Evolutionary conservation across 192 early-diverging fungal species (phyloP).

Genomic region (Gamsiella multidivaricata): DNA sequence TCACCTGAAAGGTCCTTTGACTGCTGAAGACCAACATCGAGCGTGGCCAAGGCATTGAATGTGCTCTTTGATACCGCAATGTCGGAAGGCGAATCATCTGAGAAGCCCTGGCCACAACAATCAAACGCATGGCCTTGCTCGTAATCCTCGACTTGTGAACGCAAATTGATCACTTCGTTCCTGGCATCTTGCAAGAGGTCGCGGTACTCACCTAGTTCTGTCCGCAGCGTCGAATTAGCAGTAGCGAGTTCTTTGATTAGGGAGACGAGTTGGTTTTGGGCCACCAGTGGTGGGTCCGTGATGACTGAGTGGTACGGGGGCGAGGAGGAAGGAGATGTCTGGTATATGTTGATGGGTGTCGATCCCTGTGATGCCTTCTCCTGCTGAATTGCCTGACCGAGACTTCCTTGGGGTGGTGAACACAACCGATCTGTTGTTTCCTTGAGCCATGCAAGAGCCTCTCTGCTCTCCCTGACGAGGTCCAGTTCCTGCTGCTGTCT

Average conservation of each 20-base stretch:
- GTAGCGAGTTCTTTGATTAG: slow-evolving; percentile 68
- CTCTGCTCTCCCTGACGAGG: slow-evolving; percentile 44
- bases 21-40: neutral
- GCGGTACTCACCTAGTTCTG: slow-evolving; percentile 58
- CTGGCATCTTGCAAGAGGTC: slow-evolving; percentile 59
- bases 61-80: slow-evolving; percentile 1
- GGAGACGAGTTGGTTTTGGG: slow-evolving; percentile 58
- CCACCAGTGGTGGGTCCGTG: slow-evolving; percentile 41
- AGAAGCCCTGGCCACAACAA: slow-evolving; percentile 20
- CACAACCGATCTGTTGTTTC: slow-evolving; percentile 41
- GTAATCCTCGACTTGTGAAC: slow-evolving; percentile 57
- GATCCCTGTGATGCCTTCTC: slow-evolving; percentile 23
- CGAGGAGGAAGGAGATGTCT: slow-evolving; percentile 21
- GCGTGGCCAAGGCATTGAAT: slow-evolving; percentile 1
- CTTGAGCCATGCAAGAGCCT: slow-evolving; percentile 49
- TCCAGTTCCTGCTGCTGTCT: slow-evolving; percentile 38
- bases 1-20: neutral
- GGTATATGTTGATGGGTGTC: slow-evolving; percentile 24
- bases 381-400: slow-evolving; percentile 45
- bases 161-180: slow-evolving; percentile 56
- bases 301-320: slow-evolving; percentile 28
- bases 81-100: slow-evolving; percentile 5
- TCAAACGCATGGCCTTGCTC: slow-evolving; percentile 45
- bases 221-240: slow-evolving; percentile 61
- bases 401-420: slow-evolving; percentile 48